A percentile compares a stretch with the other conserved stretches of the same genome.
These are phyloP conservation scores for Acacia acuminata DNA, from an alignment of 306 rosid genomes.

Conservation along the genomic window DNA sequence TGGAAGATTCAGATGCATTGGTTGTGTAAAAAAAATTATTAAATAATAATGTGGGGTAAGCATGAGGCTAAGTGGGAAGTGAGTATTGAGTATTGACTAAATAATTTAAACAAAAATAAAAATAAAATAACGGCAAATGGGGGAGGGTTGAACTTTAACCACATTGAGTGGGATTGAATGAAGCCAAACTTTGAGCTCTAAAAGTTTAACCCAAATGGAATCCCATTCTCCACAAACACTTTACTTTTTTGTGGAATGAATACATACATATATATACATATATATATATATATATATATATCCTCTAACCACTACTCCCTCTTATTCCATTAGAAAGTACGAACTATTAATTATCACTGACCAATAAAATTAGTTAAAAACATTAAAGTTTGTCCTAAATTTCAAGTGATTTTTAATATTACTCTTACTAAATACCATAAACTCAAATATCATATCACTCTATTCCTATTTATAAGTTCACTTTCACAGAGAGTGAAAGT, in stretches of 20 bases:
- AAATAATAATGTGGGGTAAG: neutral
- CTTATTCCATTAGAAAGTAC: too few relatives aligned
- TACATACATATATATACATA: too few relatives aligned
- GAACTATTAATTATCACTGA: too few relatives aligned
- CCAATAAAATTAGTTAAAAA: too few relatives aligned
- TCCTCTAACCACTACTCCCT: neutral
- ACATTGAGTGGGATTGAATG: constrained; percentile 38
- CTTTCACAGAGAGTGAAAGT: too few relatives aligned
- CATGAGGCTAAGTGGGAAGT: neutral
- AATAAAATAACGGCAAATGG: neutral
- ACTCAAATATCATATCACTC: too few relatives aligned
- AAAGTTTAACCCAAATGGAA: constrained; percentile 47
- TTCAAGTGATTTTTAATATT: too few relatives aligned
- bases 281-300: too few relatives aligned
- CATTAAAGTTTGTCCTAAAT: too few relatives aligned
- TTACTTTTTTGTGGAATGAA: constrained; percentile 34
- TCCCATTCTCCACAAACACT: constrained; percentile 64
- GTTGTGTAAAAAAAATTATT: neutral
- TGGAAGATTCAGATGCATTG: neutral
- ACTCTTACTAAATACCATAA: too few relatives aligned
- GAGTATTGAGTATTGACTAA: neutral
- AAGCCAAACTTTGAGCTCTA: constrained; percentile 37
- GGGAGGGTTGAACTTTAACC: neutral
- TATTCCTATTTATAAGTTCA: too few relatives aligned
- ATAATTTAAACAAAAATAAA: neutral